Conservation (phyloP, 2,329 filamentous ascomycete genomes). For the Talaromyces atroroseus region DNA sequence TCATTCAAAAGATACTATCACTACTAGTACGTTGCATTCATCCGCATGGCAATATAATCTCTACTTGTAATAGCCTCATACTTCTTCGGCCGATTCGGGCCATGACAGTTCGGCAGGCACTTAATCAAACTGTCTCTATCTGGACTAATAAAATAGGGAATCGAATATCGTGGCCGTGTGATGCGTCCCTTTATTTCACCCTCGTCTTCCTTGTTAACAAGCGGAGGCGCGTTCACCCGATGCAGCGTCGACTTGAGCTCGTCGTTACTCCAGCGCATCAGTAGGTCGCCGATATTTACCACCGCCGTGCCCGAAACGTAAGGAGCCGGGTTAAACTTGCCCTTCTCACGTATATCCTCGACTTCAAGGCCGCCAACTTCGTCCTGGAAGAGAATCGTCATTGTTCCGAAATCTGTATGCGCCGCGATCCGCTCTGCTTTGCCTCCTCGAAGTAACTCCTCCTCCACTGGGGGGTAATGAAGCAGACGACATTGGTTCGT, state of each 20-base stretch:
- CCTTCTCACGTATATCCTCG: conserved; percentile 57
- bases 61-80: conserved; percentile 73
- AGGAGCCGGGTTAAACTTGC: conserved; percentile 73
- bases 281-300: conserved; percentile 79
- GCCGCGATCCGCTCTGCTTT: conserved; percentile 70
- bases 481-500: conserved; percentile 54
- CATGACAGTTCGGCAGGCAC: conserved; percentile 72
- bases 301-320: conserved; percentile 78
- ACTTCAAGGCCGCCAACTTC: conserved; percentile 54
- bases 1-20: not conserved
- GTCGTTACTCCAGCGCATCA: conserved; percentile 85
- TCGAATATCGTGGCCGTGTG: conserved; percentile 62
- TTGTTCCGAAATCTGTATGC: conserved; percentile 61
- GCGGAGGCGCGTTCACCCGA: conserved; percentile 79
- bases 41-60: conserved; percentile 72
- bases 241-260: conserved; percentile 86
- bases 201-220: conserved; percentile 41
- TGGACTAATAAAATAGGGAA: conserved; percentile 90
- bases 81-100: conserved; percentile 60
- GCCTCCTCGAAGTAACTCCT: conserved; percentile 60
- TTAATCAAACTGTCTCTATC: conserved; percentile 72
- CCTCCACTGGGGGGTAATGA: conserved; percentile 67
- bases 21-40: conserved; percentile 64
- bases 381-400: conserved; percentile 54
- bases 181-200: conserved; percentile 55